Evolutionary conservation across 148 eudicot genomes (phyloP).

Genomic region (Rhododendron molle): DNA sequence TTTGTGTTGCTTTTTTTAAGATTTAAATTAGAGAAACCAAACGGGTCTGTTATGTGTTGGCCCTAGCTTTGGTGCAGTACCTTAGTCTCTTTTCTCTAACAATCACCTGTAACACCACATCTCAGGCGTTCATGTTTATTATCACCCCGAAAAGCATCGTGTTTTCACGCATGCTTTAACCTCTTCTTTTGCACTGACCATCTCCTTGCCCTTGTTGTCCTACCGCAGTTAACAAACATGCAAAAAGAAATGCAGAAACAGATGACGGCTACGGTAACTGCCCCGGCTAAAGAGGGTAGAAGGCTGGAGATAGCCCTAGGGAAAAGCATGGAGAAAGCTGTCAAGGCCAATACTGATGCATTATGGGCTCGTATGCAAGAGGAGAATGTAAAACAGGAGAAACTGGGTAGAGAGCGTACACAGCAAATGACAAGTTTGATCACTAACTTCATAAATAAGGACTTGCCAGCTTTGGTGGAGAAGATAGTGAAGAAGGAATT

Average conservation of each 20-base stretch:
- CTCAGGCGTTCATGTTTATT: neutral
- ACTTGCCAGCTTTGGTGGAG: neutral
- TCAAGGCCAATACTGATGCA: constrained; percentile 6
- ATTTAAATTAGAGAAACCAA: neutral
- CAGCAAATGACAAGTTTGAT: neutral
- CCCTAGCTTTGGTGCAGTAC: neutral
- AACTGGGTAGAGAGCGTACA: neutral
- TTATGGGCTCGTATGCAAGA: neutral
- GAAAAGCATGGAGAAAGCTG: constrained; percentile 14
- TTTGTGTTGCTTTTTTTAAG: neutral
- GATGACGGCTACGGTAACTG: constrained; percentile 40
- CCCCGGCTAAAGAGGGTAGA: constrained; percentile 74
- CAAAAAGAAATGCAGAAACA: constrained; percentile 85
- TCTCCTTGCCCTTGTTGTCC: neutral
- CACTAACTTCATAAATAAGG: neutral
- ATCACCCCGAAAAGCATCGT: neutral
- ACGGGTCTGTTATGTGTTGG: neutral
- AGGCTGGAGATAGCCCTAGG: constrained; percentile 61
- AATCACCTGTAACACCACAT: neutral
- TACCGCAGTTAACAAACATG: constrained; percentile 47
- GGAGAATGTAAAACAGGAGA: neutral
- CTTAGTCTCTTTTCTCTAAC: neutral
- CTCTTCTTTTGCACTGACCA: neutral
- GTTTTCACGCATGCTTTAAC: neutral
- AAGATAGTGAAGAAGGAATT: neutral